Evolutionary conservation across 768 basidiomycete species (phyloP).

Genomic region (Russula brevipes): DNA sequence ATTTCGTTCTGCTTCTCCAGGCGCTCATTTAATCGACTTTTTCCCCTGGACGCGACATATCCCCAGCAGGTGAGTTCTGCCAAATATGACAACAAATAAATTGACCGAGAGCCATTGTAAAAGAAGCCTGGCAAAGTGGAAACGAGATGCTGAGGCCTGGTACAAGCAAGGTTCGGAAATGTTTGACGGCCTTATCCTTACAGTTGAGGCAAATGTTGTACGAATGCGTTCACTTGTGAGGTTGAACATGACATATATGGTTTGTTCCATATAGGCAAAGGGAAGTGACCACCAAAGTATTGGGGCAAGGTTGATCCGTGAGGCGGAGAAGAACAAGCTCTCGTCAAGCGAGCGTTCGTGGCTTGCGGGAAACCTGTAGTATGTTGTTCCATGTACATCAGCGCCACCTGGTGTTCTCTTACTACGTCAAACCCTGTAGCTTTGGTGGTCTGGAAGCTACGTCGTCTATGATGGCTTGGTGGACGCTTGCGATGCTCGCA

Average conservation of each 20-base stretch:
- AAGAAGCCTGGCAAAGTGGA: constrained; percentile 1
- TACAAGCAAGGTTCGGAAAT: not conserved
- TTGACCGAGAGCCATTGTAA: no score
- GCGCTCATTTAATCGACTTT: not conserved
- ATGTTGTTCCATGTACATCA: not conserved
- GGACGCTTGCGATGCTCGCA: not conserved
- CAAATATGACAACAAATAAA: no score
- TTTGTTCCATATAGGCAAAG: not conserved
- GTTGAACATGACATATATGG: no score
- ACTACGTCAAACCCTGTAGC: not conserved
- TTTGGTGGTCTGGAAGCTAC: not conserved
- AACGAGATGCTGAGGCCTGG: not conserved
- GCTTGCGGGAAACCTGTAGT: not conserved
- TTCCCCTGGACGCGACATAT: constrained; percentile 1
- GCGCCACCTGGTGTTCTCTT: no score
- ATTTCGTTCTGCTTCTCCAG: not conserved
- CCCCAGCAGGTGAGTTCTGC: not conserved
- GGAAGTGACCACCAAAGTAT: not conserved
- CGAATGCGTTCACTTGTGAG: not conserved
- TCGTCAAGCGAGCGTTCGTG: not conserved
- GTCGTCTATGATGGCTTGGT: not conserved
- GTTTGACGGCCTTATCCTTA: not conserved
- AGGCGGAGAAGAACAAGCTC: not conserved
- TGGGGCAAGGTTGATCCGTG: not conserved
- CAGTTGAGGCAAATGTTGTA: not conserved